These are phyloP conservation scores for Symbiotaphrina buchneri DNA, from an alignment of 495 filamentous ascomycete genomes.

Conservation along the genomic window DNA sequence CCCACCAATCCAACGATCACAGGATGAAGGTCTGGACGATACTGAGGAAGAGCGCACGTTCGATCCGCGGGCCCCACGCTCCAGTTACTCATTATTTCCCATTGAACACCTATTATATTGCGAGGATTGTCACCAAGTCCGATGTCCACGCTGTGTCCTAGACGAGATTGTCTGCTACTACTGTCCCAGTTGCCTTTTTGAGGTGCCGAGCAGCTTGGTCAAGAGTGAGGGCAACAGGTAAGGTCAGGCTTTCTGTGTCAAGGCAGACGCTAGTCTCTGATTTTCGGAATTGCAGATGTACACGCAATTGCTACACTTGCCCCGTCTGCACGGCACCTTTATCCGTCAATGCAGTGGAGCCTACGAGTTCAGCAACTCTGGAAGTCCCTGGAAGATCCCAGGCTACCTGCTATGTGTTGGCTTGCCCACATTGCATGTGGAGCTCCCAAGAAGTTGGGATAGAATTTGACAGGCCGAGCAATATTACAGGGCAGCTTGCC, in stretches of 20 bases:
- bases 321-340: constrained; percentile 72
- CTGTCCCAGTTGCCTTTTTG: constrained; percentile 90
- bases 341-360: constrained; percentile 33
- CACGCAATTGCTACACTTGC: constrained; percentile 86
- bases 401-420: constrained; percentile 39
- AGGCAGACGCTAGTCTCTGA: neutral
- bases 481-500: constrained; percentile 37
- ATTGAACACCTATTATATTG: constrained; percentile 90
- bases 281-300: constrained; percentile 45
- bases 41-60: constrained; percentile 64
- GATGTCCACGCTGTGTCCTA: constrained; percentile 72
- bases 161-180: constrained; percentile 90
- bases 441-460: constrained; percentile 73
- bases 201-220: constrained; percentile 74
- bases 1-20: constrained; percentile 11
- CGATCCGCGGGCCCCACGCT: constrained; percentile 59
- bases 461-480: constrained; percentile 67
- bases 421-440: constrained; percentile 83
- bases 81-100: constrained; percentile 77
- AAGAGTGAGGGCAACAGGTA: constrained; percentile 87
- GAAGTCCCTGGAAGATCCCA: constrained; percentile 9
- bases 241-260: constrained; percentile 8
- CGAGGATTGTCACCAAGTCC: constrained; percentile 88
- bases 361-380: neutral
- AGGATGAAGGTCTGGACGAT: constrained; percentile 18